Evolutionary conservation across 768 basidiomycete species (phyloP), one percentile per base, ranked within the genome.

Genomic region (Wakefieldia striispora): DNA sequence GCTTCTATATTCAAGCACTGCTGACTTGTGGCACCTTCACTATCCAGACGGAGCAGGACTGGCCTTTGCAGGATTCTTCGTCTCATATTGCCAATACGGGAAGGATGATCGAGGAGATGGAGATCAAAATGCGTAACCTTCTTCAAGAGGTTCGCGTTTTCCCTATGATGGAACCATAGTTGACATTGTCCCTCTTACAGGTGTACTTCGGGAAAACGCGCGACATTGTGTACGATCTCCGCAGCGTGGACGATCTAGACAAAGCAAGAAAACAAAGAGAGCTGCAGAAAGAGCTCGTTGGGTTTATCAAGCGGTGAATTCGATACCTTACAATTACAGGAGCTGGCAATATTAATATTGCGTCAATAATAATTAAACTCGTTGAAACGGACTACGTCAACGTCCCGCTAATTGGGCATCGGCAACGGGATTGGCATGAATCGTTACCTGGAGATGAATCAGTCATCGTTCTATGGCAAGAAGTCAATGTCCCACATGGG

Each of bases 171-270:
- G 35, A 43, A 43, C 19, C 3, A 43, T n/a, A 16, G 4, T 45
- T 68, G 19, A 68, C 39, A 4, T 0, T 20, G 36, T n/a, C 43
- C 40, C 26, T n/a, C 44, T 12, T 12, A 39, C 54, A 88, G 86
- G 88, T 95, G 13, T 95, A 95, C 70, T 95, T 95, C 72, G 92
- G 93, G 34, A 97, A 98, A 74, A 97, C 95, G 42, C 86, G 90
- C 55, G 95, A 99, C 66, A 84, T 99, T 47, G 86, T 97, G 16
- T 89, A 89, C 60, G 94, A 97, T 64, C 78, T 99, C 45, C 81
- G 95, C 43, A 92, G 89, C 55, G 73, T 90, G 31, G 88, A 89
- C 42, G 91, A 95, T 58, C 75, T 94, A 43, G 92, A 91, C 65
- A 83, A 84, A 61, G 84, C 86, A 43, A 79, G 84, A 50, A 79